A percentile compares a stretch with the other conserved stretches of the same genome.
Evolutionary conservation across 2,329 filamentous ascomycete genomes (phyloP).

Genomic region (Leptoxyphium fumago): DNA sequence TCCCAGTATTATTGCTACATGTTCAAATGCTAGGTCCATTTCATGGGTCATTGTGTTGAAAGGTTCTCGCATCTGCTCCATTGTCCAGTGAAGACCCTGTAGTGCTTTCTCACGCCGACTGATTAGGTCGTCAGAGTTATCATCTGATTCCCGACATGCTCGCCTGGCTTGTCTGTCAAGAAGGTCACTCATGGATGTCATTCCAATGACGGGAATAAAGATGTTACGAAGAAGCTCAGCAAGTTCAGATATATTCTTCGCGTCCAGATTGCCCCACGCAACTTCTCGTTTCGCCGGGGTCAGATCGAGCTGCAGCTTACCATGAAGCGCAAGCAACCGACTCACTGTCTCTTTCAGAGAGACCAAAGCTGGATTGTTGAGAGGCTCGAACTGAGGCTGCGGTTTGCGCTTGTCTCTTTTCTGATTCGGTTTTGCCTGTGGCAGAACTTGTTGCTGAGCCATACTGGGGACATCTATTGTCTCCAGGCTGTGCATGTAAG

Average conservation of each 20-base stretch:
- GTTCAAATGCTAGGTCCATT: background rate
- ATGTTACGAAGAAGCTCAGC: constrained; percentile 44
- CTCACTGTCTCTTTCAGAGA: constrained; percentile 8
- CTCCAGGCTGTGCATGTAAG: constrained; percentile 50
- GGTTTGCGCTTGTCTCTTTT: background rate
- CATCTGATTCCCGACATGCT: constrained; percentile 20
- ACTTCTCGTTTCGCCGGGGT: constrained; percentile 59
- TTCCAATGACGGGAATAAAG: constrained; percentile 50
- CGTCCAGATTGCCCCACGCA: constrained; percentile 52
- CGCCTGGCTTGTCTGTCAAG: constrained; percentile 49
- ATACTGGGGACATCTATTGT: constrained; percentile 31
- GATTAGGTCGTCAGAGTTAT: background rate
- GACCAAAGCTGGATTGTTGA: constrained; percentile 17
- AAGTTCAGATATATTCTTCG: constrained; percentile 48
- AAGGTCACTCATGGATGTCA: constrained; percentile 56
- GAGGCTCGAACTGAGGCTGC: constrained; percentile 27
- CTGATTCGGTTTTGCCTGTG: background rate
- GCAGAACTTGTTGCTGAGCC: background rate
- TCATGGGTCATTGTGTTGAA: background rate
- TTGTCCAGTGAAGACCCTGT: background rate
- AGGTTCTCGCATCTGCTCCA: background rate
- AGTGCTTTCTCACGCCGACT: background rate
- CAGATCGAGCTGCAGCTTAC: constrained; percentile 52
- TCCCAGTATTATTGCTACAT: background rate
- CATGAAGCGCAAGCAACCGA: constrained; percentile 36